A percentile compares a stretch with the other conserved stretches of the same genome.
Evolutionary conservation across 2,329 filamentous ascomycete species (phyloP).

Genomic region (Magnaporthiopsis rhizophila): DNA sequence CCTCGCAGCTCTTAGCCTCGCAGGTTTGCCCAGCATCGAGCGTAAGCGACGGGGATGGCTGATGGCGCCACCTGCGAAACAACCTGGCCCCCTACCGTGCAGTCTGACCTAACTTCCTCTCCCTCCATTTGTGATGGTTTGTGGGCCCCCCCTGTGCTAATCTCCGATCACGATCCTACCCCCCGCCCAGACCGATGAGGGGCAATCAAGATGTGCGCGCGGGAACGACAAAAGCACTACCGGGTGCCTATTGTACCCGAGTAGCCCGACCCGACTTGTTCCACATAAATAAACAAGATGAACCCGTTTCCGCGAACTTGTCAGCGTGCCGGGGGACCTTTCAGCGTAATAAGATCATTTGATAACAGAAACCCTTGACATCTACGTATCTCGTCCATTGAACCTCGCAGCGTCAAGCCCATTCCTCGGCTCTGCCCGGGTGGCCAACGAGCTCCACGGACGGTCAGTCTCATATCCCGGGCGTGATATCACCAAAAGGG

Average conservation of each 20-base stretch:
- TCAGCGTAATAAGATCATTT: not conserved
- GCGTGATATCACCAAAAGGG: not conserved
- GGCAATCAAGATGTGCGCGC: not conserved
- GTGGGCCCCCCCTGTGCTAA: not conserved
- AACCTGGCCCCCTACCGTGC: not conserved
- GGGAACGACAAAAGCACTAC: not conserved
- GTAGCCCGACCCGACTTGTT: not conserved
- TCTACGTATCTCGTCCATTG: too few species aligned
- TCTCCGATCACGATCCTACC: not conserved
- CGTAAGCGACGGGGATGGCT: not conserved
- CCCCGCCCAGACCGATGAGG: not conserved
- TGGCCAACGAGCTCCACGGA: not conserved
- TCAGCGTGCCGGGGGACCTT: not conserved
- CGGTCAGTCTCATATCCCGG: not conserved
- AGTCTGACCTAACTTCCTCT: too few species aligned
- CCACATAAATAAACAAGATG: not conserved
- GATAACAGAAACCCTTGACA: too few species aligned
- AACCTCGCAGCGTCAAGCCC: too few species aligned
- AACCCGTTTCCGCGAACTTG: too few species aligned
- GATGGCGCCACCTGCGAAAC: not conserved
- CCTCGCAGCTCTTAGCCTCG: not conserved
- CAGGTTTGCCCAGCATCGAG: not conserved
- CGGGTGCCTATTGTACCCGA: not conserved
- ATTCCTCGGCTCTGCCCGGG: too few species aligned
- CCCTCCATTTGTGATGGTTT: not conserved